Conservation (phyloP, 345 rosid species). For the Anastatica hierochuntica region DNA sequence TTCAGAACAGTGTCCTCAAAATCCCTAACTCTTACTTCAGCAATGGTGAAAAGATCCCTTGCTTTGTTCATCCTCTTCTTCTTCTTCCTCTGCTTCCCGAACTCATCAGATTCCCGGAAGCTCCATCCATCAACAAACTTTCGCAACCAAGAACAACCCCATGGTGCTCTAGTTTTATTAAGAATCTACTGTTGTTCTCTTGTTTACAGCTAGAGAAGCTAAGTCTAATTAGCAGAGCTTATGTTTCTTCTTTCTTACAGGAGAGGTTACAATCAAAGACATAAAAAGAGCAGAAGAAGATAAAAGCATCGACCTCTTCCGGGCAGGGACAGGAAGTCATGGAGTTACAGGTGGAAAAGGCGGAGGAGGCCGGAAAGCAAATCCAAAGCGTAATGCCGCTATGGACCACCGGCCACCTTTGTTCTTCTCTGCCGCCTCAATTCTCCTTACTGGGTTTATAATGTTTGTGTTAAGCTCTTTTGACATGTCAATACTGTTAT, state of each 20-base stretch:
- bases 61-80: conserved; percentile 10
- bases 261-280: conserved; percentile 5
- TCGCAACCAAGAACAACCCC: not conserved
- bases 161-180: conserved; percentile 14
- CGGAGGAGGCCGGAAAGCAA: conserved; percentile 22
- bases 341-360: conserved; percentile 16
- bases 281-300: not conserved
- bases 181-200: not conserved
- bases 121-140: conserved; percentile 3
- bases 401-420: not conserved
- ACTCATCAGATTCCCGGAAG: conserved; percentile 8
- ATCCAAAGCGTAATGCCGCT: conserved; percentile 19
- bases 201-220: not conserved
- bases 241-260: not conserved
- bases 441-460: conserved; percentile 4
- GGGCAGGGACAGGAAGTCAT: conserved; percentile 10
- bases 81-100: conserved; percentile 1
- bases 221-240: not conserved
- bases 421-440: conserved; percentile 18
- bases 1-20: not conserved
- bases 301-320: conserved; percentile 5
- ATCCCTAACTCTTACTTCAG: not conserved
- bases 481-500: not conserved
- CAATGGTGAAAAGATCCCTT: conserved; percentile 5
- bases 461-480: conserved; percentile 10